Conservation (phyloP, 352 stramenopile species). For the Plasmopara halstedii region DNA sequence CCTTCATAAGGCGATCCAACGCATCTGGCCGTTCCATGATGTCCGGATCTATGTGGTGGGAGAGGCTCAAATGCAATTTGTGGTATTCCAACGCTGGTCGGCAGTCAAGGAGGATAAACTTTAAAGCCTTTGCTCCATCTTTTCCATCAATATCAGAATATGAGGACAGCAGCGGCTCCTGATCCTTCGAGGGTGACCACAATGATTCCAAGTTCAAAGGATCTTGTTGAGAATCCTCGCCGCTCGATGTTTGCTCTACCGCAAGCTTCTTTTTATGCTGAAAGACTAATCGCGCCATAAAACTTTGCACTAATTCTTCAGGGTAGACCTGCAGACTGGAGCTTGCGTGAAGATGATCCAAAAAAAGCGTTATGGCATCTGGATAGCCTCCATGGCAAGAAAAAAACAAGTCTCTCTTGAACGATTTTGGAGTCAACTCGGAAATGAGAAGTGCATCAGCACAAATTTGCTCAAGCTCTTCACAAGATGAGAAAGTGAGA, state of each 20-base stretch:
- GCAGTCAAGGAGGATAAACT: conserved; percentile 82
- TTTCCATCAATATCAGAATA: conserved; percentile 10
- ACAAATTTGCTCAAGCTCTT: conserved; percentile 59
- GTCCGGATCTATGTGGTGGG: conserved; percentile 82
- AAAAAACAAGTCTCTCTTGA: conserved; percentile 72
- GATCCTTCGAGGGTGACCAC: conserved; percentile 12
- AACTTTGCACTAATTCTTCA: conserved; percentile 71
- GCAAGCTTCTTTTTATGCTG: conserved; percentile 16
- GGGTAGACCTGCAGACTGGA: conserved; percentile 82
- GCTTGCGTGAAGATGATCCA: conserved; percentile 56
- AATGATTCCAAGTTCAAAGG: conserved; percentile 23
- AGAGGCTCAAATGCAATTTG: conserved; percentile 75
- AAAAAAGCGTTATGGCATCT: conserved; percentile 53
- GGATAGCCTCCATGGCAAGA: conserved; percentile 76
- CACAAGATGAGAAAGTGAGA: conserved; percentile 51
- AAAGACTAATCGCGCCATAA: conserved; percentile 45
- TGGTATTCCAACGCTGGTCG: conserved; percentile 64
- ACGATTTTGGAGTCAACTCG: conserved; percentile 62
- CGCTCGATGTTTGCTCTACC: not conserved
- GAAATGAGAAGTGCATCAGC: conserved; percentile 41
- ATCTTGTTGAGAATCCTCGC: conserved; percentile 5
- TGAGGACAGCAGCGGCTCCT: conserved; percentile 10
- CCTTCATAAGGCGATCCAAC: conserved; percentile 67
- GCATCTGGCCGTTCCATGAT: conserved; percentile 64
- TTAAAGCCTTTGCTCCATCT: conserved; percentile 16